Evolutionary conservation across 1,139 yeast genomes (phyloP).

Genomic region (Lodderomyces jiufengensis): DNA sequence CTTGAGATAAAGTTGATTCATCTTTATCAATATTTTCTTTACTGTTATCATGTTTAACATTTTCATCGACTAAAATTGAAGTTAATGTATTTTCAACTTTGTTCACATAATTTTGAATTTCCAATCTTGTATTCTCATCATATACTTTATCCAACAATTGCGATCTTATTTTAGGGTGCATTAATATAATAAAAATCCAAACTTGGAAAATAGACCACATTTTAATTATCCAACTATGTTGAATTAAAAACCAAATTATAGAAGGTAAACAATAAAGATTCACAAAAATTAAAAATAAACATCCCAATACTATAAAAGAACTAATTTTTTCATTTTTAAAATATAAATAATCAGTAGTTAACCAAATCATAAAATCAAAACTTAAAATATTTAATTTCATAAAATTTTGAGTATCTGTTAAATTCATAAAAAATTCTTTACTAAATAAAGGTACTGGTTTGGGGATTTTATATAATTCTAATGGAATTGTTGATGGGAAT

Average conservation of each 20-base stretch:
- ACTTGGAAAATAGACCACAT: conserved; percentile 32
- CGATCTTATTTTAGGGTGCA: conserved; percentile 57
- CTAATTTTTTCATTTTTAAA: conserved; percentile 65
- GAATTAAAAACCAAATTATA: conserved; percentile 24
- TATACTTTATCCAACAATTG: conserved; percentile 41
- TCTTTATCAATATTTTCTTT: no score
- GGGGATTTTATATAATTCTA: conserved; percentile 50
- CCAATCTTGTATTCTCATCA: conserved; percentile 60
- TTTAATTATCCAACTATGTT: conserved; percentile 27
- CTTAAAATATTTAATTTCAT: conserved; percentile 65
- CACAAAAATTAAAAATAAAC: conserved; percentile 16
- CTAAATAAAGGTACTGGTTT: conserved; percentile 78
- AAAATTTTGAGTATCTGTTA: conserved; percentile 82
- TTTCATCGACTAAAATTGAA: conserved; percentile 4
- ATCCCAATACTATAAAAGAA: conserved; percentile 44
- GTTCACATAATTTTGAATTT: conserved; percentile 44
- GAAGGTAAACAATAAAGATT: conserved; percentile 33
- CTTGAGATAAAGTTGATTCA: no score
- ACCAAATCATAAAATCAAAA: conserved; percentile 54
- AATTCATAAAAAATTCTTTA: conserved; percentile 70
- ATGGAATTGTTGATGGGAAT: conserved; percentile 52
- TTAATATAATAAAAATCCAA: conserved; percentile 49
- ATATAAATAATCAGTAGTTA: conserved; percentile 57
- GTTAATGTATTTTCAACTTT: conserved; percentile 37
- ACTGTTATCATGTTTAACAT: conserved; percentile 10